phyloP scores from a whole-genome alignment of 805 yeast genomes.

The Starmerella stellata region DNA sequence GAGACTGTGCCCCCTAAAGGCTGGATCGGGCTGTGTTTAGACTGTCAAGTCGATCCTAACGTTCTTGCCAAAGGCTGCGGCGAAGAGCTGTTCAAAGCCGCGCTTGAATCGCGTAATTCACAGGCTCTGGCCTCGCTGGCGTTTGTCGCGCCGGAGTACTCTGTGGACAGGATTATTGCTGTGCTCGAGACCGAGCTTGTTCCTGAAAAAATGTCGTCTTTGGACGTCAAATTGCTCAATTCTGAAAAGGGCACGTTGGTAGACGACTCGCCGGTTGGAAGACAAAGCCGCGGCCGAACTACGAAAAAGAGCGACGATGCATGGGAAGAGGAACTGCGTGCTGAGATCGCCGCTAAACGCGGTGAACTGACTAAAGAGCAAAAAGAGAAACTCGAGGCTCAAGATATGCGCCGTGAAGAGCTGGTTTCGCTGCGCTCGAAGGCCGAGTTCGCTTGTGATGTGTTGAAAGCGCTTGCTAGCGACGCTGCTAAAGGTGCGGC shows the following conservation, averaged over 20 bases:
- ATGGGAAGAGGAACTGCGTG: constrained; percentile 77
- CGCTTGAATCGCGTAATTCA: constrained; percentile 18
- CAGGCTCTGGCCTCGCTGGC: constrained; percentile 28
- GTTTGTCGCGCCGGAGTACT: constrained; percentile 38
- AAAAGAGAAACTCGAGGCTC: constrained; percentile 45
- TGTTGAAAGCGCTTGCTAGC: constrained; percentile 36
- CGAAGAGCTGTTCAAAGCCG: constrained; percentile 17
- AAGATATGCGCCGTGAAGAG: constrained; percentile 35
- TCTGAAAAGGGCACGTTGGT: constrained; percentile 24
- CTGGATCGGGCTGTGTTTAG: constrained; percentile 63
- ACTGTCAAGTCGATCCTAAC: constrained; percentile 48
- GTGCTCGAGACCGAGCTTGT: constrained; percentile 31
- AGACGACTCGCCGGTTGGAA: constrained; percentile 51
- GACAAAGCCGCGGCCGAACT: constrained; percentile 14
- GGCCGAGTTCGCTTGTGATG: constrained; percentile 33
- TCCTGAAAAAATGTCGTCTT: constrained; percentile 27
- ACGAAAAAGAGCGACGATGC: constrained; percentile 30
- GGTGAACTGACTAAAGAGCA: constrained; percentile 57
- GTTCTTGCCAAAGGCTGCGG: constrained; percentile 26
- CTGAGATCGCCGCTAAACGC: constrained; percentile 47
- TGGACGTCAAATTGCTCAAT: constrained; percentile 25
- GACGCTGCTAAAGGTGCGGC: constrained; percentile 32
- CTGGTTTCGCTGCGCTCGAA: constrained; percentile 27
- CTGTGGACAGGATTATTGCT: constrained; percentile 34
- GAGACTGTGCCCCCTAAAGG: constrained; percentile 28